Evolutionary conservation across 2,329 filamentous ascomycete species (phyloP).

Genomic region (Neonectria neomacrospora): DNA sequence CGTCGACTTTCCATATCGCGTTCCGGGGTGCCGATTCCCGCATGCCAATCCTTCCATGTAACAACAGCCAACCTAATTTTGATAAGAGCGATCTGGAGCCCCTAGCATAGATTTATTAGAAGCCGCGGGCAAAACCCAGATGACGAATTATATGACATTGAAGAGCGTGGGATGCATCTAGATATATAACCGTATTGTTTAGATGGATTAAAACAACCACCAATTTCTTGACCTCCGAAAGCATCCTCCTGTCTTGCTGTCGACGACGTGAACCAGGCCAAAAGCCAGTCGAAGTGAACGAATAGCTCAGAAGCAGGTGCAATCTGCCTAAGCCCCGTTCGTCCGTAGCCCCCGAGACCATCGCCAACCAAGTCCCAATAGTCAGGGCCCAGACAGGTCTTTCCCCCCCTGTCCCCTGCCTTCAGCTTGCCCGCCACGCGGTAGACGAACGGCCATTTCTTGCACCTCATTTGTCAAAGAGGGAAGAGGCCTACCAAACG

Average conservation of each 20-base stretch:
- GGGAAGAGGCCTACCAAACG: background rate
- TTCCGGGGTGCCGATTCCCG: background rate
- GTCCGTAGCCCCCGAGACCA: background rate
- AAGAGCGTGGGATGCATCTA: background rate
- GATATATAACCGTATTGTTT: background rate
- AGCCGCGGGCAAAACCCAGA: background rate
- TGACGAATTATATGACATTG: background rate
- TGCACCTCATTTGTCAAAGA: background rate
- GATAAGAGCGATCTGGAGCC: background rate
- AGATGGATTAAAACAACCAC: background rate
- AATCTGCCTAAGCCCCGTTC: background rate
- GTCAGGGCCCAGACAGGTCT: background rate
- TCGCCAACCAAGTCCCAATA: background rate
- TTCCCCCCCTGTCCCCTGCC: background rate
- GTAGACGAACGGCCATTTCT: background rate
- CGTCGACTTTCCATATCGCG: background rate
- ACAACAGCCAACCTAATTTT: slow-evolving; percentile 10
- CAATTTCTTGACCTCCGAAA: background rate
- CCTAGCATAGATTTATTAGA: background rate
- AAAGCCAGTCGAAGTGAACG: background rate
- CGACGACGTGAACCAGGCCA: background rate
- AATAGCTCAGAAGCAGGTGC: background rate
- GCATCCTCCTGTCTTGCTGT: background rate
- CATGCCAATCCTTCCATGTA: slow-evolving; percentile 7
- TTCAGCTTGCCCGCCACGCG: background rate